A percentile compares a stretch with the other conserved stretches of the same genome.
These are phyloP conservation scores for Arabis hirsuta DNA, from an alignment of 345 rosid species.

Conservation along the genomic window DNA sequence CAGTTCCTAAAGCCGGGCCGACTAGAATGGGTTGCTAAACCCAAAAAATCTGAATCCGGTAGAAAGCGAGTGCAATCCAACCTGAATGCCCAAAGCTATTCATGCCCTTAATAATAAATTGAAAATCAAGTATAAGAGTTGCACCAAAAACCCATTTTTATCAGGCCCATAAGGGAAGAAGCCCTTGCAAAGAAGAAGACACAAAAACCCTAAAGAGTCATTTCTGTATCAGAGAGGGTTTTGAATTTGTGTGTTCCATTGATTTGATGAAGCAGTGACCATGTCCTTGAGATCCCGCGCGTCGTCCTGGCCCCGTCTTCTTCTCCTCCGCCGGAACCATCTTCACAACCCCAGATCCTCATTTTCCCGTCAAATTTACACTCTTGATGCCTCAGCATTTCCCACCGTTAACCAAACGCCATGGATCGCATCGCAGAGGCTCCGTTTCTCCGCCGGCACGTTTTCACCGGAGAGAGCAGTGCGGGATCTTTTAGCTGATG, in stretches of 20 bases:
- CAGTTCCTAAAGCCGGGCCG: too few relatives aligned
- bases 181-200: neutral
- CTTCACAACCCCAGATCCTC: constrained; percentile 36
- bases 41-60: too few relatives aligned
- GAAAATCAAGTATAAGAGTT: too few relatives aligned
- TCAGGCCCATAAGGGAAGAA: constrained; percentile 9
- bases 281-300: constrained; percentile 50
- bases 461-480: constrained; percentile 34
- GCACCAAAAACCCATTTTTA: neutral
- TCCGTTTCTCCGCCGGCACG: constrained; percentile 46
- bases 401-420: constrained; percentile 37
- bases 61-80: too few relatives aligned
- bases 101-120: too few relatives aligned
- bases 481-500: constrained; percentile 58
- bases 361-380: neutral
- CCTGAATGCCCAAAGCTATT: too few relatives aligned
- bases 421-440: constrained; percentile 42
- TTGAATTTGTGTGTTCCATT: neutral
- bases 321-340: constrained; percentile 44
- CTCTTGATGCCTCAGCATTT: constrained; percentile 31
- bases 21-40: too few relatives aligned
- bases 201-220: constrained; percentile 39
- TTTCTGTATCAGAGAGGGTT: neutral
- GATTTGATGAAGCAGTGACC: constrained; percentile 39
- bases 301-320: constrained; percentile 53